Percentiles rank a stretch among this genome's conserved stretches.
These are phyloP conservation scores for Telopea speciosissima DNA, from an alignment of 177 flowering plant genomes.

Conservation along the genomic window DNA sequence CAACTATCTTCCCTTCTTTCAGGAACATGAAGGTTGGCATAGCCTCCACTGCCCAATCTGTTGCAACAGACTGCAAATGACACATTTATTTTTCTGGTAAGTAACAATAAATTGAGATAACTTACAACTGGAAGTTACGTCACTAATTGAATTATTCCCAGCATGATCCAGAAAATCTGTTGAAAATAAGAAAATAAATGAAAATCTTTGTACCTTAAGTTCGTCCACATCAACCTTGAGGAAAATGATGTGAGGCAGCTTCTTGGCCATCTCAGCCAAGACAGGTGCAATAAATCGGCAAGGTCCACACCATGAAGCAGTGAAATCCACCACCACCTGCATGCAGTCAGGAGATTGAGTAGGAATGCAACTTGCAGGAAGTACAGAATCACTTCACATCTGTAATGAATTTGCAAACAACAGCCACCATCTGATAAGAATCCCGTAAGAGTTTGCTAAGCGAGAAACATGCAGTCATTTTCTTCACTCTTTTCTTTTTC, in stretches of 20 bases:
- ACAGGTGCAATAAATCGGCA: conserved; percentile 61
- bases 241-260: conserved; percentile 38
- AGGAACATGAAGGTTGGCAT: conserved; percentile 86
- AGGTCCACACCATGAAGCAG: conserved; percentile 77
- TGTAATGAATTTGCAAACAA: background rate
- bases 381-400: background rate
- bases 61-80: conserved; percentile 50
- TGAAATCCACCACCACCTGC: conserved; percentile 71
- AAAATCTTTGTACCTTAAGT: conserved; percentile 33
- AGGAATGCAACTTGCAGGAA: background rate
- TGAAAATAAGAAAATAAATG: background rate
- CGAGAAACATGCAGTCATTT: no score
- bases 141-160: background rate
- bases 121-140: background rate
- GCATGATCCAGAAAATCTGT: background rate
- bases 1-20: conserved; percentile 59
- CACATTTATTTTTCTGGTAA: background rate
- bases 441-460: background rate
- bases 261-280: conserved; percentile 49
- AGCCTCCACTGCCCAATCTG: conserved; percentile 56
- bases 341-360: background rate
- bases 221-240: conserved; percentile 86
- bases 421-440: background rate
- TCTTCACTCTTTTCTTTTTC: background rate
- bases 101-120: background rate